Conservation (phyloP, 768 basidiomycete genomes). For the Auricularia heimuer region DNA sequence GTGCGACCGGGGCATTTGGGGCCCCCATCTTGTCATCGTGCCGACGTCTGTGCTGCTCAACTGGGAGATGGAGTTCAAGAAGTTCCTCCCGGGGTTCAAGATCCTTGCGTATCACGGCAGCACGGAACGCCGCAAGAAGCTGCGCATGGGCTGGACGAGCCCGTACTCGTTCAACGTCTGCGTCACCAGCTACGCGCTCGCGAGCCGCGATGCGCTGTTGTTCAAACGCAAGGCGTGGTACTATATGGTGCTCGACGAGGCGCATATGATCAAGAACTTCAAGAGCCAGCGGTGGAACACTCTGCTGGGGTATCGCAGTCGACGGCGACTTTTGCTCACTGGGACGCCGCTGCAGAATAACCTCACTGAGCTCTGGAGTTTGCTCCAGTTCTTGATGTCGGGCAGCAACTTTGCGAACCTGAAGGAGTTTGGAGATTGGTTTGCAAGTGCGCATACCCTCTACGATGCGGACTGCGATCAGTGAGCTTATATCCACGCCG, state of each 20-base stretch:
- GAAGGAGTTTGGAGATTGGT: slow-evolving; percentile 93
- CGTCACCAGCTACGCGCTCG: slow-evolving; percentile 88
- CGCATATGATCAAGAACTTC: slow-evolving; percentile 98
- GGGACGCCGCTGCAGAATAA: slow-evolving; percentile 98
- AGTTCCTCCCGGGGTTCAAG: slow-evolving; percentile 83
- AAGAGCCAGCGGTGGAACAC: slow-evolving; percentile 90
- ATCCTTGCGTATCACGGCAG: slow-evolving; percentile 85
- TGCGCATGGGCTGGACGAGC: slow-evolving; percentile 85
- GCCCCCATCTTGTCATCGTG: slow-evolving; percentile 78
- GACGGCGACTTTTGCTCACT: slow-evolving; percentile 80
- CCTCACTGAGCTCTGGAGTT: slow-evolving; percentile 88
- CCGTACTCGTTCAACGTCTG: slow-evolving; percentile 88
- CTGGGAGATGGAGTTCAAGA: slow-evolving; percentile 97
- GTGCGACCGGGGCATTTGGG: slow-evolving; percentile 84
- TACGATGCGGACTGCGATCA: neutral
- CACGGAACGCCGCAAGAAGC: slow-evolving; percentile 80
- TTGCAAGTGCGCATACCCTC: slow-evolving; percentile 61
- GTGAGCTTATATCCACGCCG: slow-evolving; percentile 5
- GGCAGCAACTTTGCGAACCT: slow-evolving; percentile 82
- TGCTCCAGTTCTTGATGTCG: slow-evolving; percentile 90
- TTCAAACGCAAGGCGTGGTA: slow-evolving; percentile 93
- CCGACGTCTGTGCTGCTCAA: slow-evolving; percentile 92
- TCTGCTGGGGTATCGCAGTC: slow-evolving; percentile 77
- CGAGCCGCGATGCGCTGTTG: slow-evolving; percentile 82
- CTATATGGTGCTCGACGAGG: slow-evolving; percentile 93